Evolutionary conservation across 257 asterid genomes (phyloP).

Genomic region (Leptodermis oblonga): DNA sequence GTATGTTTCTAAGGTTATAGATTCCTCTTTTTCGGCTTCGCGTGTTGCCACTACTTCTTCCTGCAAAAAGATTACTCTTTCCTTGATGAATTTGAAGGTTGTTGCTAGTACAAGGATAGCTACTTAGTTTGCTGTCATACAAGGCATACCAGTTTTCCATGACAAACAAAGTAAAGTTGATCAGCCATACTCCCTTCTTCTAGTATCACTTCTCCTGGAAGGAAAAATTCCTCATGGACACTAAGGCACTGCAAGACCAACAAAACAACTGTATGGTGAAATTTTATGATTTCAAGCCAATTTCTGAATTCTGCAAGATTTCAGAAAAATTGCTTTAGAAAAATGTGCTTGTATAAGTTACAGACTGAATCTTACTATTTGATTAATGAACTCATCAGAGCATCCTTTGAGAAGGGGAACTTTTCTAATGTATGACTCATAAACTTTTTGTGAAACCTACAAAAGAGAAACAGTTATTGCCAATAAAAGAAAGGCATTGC

Average conservation of each 20-base stretch:
- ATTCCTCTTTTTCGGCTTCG: slow-evolving; percentile 33
- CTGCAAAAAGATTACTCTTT: slow-evolving; percentile 25
- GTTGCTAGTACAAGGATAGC: too few species aligned
- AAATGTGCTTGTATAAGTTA: neutral
- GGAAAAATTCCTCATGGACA: slow-evolving; percentile 65
- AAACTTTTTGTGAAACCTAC: slow-evolving; percentile 58
- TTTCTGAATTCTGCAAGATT: neutral
- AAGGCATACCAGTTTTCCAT: slow-evolving; percentile 59
- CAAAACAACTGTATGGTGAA: neutral
- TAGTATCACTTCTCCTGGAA: slow-evolving; percentile 62
- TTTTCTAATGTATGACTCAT: slow-evolving; percentile 41
- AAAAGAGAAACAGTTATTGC: slow-evolving; percentile 1
- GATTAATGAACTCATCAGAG: slow-evolving; percentile 50
- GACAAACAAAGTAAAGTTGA: slow-evolving; percentile 56
- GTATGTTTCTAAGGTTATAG: slow-evolving; percentile 28
- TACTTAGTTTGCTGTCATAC: too few species aligned
- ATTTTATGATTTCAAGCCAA: neutral
- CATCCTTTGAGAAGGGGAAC: slow-evolving; percentile 59
- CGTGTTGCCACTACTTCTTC: slow-evolving; percentile 37
- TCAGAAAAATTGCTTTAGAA: neutral
- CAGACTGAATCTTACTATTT: slow-evolving; percentile 40
- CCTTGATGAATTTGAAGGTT: neutral
- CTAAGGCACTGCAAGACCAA: slow-evolving; percentile 37
- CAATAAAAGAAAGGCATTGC: neutral
- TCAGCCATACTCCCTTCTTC: slow-evolving; percentile 52